Evolutionary conservation across 768 basidiomycete species (phyloP), one percentile per base, ranked within the genome.

Genomic region (Amanita pseudoporphyria): DNA sequence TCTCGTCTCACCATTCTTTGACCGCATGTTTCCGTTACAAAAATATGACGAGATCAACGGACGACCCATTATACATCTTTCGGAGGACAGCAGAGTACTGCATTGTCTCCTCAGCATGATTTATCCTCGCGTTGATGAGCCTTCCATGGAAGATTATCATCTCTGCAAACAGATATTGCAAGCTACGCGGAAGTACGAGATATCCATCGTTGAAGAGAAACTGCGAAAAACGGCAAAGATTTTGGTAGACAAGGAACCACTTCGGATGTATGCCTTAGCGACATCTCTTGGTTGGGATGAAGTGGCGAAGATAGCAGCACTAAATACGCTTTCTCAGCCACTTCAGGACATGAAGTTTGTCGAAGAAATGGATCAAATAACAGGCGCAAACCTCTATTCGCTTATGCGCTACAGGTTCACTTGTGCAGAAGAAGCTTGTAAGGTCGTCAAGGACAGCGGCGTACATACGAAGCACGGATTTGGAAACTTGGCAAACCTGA

Each of bases 351-450:
- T 50, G 49, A 28, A 1, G 7, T 33, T 24, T 18, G 13, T 50
- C 1, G 13, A 35, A 9, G 31, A 43, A 19, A 32, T 50, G 18
- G 30, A 43, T 2, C 40, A 16, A 5, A 43, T 50, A 32, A 50
- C 49, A 7, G 49, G 39, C 3, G 22, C 41, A 21, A 13, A 50
- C 16, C 40, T 50, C 9, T 24, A 22, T 43, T 31, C 32, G 4
- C 41, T 50, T 18, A 19, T 50, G 41, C 9, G 19, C 5, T 43
- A 30, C 32, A 41, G 49, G 19, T 50, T n/a, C 21, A 43, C 19
- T 2, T 50, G 49, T 26, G 49, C 21, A 10, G 49, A 50, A 19
- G 49, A 21, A 43, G 49, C 40, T 7, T 48, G 37, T 16, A n/a
- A 21, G 6, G 38, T 16, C 6, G 16, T 40, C 26, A 48, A 40